A percentile compares a stretch with the other conserved stretches of the same genome.
Conservation (phyloP, 371 early-diverging fungal genomes). For the Apophysomyces trapeziformis region DNA sequence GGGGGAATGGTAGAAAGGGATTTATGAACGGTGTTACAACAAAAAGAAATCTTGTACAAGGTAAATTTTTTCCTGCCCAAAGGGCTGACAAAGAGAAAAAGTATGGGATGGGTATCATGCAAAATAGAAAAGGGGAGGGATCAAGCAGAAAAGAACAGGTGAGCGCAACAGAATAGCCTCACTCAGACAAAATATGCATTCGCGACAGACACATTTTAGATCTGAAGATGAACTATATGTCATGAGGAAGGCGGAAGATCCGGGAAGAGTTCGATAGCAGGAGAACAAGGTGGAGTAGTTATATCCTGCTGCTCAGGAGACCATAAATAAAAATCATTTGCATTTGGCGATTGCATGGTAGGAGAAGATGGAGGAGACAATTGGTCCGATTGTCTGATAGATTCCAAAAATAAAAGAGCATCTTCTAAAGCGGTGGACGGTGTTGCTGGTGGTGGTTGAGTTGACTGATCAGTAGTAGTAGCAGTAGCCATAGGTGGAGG, state of each 20-base stretch:
- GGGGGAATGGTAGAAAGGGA: neutral
- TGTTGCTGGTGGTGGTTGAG: neutral
- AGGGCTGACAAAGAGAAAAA: too few relatives aligned
- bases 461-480: neutral
- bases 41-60: neutral
- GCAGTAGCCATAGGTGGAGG: neutral
- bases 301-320: conserved; percentile 8
- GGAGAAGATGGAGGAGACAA: conserved; percentile 6
- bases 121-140: too few relatives aligned
- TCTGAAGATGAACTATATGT: neutral
- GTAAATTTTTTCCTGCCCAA: too few relatives aligned
- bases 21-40: neutral
- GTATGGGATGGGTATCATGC: too few relatives aligned
- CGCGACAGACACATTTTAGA: neutral
- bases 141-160: too few relatives aligned
- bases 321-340: neutral
- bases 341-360: neutral
- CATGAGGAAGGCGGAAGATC: neutral
- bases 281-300: conserved; percentile 1
- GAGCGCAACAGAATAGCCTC: neutral
- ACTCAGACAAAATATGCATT: neutral
- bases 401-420: neutral
- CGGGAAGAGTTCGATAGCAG: conserved; percentile 2
- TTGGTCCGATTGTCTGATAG: neutral
- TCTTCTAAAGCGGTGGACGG: conserved; percentile 2